Evolutionary conservation across 139 green algal genomes (phyloP).

Genomic region (Haematococcus sp.): DNA sequence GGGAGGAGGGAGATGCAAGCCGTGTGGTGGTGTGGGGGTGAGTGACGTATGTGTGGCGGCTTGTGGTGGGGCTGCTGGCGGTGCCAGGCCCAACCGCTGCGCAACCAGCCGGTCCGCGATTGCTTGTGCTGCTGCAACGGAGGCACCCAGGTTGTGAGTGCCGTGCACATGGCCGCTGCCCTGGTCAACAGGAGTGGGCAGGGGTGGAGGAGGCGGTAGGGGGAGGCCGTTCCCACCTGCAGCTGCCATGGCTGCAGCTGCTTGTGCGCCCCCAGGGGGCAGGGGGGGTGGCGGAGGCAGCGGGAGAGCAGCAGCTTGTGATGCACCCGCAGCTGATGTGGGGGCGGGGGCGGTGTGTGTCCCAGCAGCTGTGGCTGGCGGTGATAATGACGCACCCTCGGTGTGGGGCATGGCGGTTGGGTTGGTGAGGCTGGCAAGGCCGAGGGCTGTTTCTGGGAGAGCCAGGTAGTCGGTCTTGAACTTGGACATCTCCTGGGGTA

Average conservation of each 20-base stretch:
- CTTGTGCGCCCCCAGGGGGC: not conserved
- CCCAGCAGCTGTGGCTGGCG: not conserved
- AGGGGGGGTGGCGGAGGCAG: too few species aligned
- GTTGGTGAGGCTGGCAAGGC: not conserved
- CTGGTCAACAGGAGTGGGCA: too few species aligned
- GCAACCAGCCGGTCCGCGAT: too few species aligned
- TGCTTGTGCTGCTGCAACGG: too few species aligned
- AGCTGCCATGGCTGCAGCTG: not conserved
- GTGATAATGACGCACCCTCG: not conserved
- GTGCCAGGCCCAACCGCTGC: too few species aligned
- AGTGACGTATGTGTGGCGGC: too few species aligned
- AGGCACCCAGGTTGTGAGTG: not conserved
- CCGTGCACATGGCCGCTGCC: not conserved
- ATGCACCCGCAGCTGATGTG: not conserved
- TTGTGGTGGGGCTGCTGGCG: not conserved
- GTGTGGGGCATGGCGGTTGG: not conserved
- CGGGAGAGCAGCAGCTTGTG: too few species aligned
- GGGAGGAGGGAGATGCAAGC: too few species aligned
- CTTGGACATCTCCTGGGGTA: conserved; percentile 22
- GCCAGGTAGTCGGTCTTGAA: conserved; percentile 65
- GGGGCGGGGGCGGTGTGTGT: not conserved
- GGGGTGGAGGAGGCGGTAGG: not conserved
- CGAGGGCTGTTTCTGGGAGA: conserved; percentile 55
- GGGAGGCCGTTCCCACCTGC: not conserved
- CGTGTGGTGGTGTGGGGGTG: not conserved